Evolutionary conservation across 2,329 filamentous ascomycete species (phyloP), one percentile per base, ranked within the genome.

Genomic region (Pseudogymnoascus destructans): DNA sequence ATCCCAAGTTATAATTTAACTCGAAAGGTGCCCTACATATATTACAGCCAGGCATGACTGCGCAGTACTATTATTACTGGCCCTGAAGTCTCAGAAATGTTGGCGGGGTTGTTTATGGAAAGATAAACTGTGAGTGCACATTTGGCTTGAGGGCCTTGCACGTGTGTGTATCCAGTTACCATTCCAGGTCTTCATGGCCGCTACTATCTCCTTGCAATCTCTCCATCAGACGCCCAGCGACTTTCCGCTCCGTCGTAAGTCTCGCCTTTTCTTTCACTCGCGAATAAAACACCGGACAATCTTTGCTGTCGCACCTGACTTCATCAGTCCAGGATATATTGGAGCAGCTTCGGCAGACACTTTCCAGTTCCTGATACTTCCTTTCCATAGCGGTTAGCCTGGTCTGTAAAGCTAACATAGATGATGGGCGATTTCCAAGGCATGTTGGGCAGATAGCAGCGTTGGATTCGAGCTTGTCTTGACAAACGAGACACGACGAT

Each of bases 271-370:
- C 82, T 69, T 82, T 86, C 57, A 81, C 78, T 11, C 89, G 73
- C 30, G 84, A 84, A 72, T 95, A 97, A 65, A 95, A 97, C 0
- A 95, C 89, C 0, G 91, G 87, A 68, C 93, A 98, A 71, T 95
- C 92, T 69, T 87, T 82, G 70, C 87, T 95, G 67, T 95, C 89
- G 68, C 93, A 98, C 38, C 72, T 77, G n/a, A 96, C 84, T 32
- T 86, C 82, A 35, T 96, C 92, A 1, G 81, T 74, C 63, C 83
- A 85, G 3, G 85, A 77, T 15, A 91, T 68, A 0, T 82, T 84
- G 36, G 89, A 84, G 70, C 93, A 98, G 65, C 81, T 87, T 61
- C 86, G 82, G 71, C 93, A 98, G 7, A 95, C 74, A 55, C 76
- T 77, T 36, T 85, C 75, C 6, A 95, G 72, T 60, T 89, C 80